Evolutionary conservation across 257 asterid genomes (phyloP).

Genomic region (Plectranthus barbatus): DNA sequence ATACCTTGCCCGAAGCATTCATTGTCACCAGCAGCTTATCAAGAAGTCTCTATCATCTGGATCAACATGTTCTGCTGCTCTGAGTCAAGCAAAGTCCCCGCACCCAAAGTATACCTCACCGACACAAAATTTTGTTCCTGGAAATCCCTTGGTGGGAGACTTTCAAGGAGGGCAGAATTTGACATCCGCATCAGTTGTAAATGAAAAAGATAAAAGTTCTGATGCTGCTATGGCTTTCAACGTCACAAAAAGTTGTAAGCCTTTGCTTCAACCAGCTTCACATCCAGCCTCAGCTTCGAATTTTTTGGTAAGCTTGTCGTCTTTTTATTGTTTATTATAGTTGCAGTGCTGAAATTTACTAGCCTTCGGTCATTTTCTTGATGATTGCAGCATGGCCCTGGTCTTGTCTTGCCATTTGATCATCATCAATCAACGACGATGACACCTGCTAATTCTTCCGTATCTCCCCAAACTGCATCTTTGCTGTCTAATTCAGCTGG

Average conservation of each 20-base stretch:
- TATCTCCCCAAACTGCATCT: slow-evolving; percentile 26
- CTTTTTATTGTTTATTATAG: not conserved
- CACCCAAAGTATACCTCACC: slow-evolving; percentile 19
- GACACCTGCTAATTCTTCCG: slow-evolving; percentile 23
- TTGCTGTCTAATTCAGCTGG: slow-evolving; percentile 23
- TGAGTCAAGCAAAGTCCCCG: slow-evolving; percentile 15
- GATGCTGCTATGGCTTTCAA: slow-evolving; percentile 24
- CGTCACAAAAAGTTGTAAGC: slow-evolving; percentile 12
- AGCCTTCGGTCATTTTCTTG: slow-evolving; percentile 3
- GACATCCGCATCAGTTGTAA: slow-evolving; percentile 3
- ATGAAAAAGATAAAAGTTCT: slow-evolving; percentile 27
- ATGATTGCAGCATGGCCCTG: slow-evolving; percentile 30
- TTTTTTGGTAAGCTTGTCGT: slow-evolving; percentile 29
- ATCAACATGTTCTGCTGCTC: slow-evolving; percentile 21
- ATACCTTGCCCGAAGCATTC: slow-evolving; percentile 39
- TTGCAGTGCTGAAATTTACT: not conserved
- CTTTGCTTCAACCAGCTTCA: slow-evolving; percentile 30
- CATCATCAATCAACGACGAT: slow-evolving; percentile 24
- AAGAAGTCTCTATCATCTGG: slow-evolving; percentile 28
- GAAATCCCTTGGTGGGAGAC: slow-evolving; percentile 17
- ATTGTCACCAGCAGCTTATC: slow-evolving; percentile 32
- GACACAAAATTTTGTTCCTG: slow-evolving; percentile 13
- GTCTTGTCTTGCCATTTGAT: slow-evolving; percentile 27
- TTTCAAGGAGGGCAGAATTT: slow-evolving; percentile 17
- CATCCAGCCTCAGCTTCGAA: slow-evolving; percentile 28